Evolutionary conservation across 176 grass and related monocot genomes (phyloP), one percentile per base, ranked within the genome.

Genomic region (Cenchrus fungigraminus): DNA sequence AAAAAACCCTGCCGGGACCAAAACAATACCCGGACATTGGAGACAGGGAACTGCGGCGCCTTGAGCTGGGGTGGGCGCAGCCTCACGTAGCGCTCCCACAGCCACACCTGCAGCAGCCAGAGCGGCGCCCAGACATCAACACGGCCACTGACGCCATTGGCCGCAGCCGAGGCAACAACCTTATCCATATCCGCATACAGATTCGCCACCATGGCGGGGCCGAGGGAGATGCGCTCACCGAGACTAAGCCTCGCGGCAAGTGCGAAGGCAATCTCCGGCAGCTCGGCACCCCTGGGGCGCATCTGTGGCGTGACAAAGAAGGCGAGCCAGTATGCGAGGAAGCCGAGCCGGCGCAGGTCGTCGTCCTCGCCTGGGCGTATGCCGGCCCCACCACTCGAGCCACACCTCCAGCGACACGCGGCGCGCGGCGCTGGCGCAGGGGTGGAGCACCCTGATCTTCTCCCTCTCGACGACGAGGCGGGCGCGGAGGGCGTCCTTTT

Each of bases 401-500:
- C 92, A 94, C 0, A 81, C 61, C 16, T 83, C 67, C 25, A 59
- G 63, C 32, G 89, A 83, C 47, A 94, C 89, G 68, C 80, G 83
- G 32, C 83, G 86, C 14, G 60, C 47, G 52, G 76, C 62, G 29
- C 86, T 52, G 12, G 88, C 86, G 45, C 71, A 77, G 13, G 92
- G 86, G 64, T 94, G 88, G 71, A 90, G 83, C 69, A 86, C 86
- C 82, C 20, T 60, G 53, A 94, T 94, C 83, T 91, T 94, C 86
- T 94, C 92, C 86, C 80, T 91, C 88, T 94, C 92, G 47, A 89
- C 60, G 0, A 88, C 43, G 3, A 94, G 74, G 19, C 86, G 89
- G 56, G 50, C 0, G 51, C 83, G 79, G 70, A 88, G 76, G 19
- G 86, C 75, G 0, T 94, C 92, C 69, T 91, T 86, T 9, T 81